These are phyloP conservation scores for Juglanconis juglandina DNA, from an alignment of 2,329 filamentous ascomycete genomes.

Conservation along the genomic window DNA sequence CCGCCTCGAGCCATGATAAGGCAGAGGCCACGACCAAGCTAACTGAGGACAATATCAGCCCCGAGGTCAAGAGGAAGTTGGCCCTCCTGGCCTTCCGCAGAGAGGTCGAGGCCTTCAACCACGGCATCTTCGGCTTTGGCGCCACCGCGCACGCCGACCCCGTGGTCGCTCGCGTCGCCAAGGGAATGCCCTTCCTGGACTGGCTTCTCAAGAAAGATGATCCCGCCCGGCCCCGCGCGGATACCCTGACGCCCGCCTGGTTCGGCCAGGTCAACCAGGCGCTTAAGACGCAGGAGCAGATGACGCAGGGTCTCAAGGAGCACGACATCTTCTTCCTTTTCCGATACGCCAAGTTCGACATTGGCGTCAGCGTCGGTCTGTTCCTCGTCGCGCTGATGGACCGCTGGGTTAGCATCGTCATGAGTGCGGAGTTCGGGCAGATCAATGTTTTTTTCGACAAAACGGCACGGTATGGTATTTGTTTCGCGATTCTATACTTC, in stretches of 20 bases:
- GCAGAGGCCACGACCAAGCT: conserved; percentile 9
- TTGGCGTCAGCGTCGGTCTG: conserved; percentile 34
- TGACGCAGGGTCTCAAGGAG: conserved; percentile 34
- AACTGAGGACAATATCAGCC: conserved; percentile 19
- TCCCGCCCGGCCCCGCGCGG: conserved; percentile 24
- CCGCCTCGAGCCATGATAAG: background rate
- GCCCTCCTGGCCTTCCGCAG: conserved; percentile 29
- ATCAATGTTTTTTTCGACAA: conserved; percentile 29
- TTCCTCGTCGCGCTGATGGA: conserved; percentile 38
- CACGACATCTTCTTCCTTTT: conserved; percentile 36
- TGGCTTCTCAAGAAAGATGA: conserved; percentile 35
- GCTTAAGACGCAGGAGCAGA: conserved; percentile 31
- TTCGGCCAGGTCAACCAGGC: conserved; percentile 33
- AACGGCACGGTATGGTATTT: conserved; percentile 33
- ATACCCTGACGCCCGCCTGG: conserved; percentile 33
- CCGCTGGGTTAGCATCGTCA: conserved; percentile 35
- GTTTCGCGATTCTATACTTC: conserved; percentile 38
- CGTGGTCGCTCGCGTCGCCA: conserved; percentile 23
- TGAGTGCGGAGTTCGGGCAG: conserved; percentile 27
- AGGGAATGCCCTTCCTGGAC: conserved; percentile 31
- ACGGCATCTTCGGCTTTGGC: conserved; percentile 14
- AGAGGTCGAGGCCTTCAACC: conserved; percentile 30
- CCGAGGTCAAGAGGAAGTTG: conserved; percentile 20
- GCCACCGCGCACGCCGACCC: conserved; percentile 18
- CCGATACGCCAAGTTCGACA: conserved; percentile 33